Evolutionary conservation across 208 protist genomes (phyloP), one percentile per base, ranked within the genome.

Genomic region (Leishmania aethiopica): DNA sequence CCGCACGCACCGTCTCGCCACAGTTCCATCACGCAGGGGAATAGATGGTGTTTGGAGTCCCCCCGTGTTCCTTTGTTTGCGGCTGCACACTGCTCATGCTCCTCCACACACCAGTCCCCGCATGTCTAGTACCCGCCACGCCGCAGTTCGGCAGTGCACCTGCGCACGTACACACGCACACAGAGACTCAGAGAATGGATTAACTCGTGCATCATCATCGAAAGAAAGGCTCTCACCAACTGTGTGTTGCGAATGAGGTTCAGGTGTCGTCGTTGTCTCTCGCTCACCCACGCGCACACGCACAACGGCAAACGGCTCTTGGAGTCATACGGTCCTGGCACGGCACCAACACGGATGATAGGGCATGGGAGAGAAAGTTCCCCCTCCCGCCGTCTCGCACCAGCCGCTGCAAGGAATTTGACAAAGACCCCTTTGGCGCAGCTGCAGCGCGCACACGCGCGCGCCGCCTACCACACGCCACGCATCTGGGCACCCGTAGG

Each of bases 401-500:
- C 79, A 83, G 79, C 79, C 79, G 57, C 79, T 83, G 79, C 79
- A 55, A 83, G 79, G 79, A 83, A 83, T 83, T 83, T 83, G 79
- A 83, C 72, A 83, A 73, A 78, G 79, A 55, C 67, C 67, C 67
- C 67, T 72, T 47, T 72, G 47, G 32, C 45, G 72, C 72, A 76
- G 47, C 25, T 59, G 72, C 42, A 74, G 42, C 19, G 57, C 45
- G 70, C 70, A 35, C 70, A 42, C 53, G 74, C 1, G 10, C 57
- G 49, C 51, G 10, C 51, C 32, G 37, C 51, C 32, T 51, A 51
- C 35, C 49, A 35, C 35, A 53, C 64, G 81, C 62, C 51, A 35
- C 62, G 49, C 60, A 84, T 92, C 89, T 92, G 32, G 89, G 87
- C 86, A 77, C 87, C 75, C 83, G 84, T 89, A 93, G 90, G 90